A percentile compares a stretch with the other conserved stretches of the same genome.
phyloP scores from a whole-genome alignment of 768 basidiomycete species.

The Naganishia friedmannii region DNA sequence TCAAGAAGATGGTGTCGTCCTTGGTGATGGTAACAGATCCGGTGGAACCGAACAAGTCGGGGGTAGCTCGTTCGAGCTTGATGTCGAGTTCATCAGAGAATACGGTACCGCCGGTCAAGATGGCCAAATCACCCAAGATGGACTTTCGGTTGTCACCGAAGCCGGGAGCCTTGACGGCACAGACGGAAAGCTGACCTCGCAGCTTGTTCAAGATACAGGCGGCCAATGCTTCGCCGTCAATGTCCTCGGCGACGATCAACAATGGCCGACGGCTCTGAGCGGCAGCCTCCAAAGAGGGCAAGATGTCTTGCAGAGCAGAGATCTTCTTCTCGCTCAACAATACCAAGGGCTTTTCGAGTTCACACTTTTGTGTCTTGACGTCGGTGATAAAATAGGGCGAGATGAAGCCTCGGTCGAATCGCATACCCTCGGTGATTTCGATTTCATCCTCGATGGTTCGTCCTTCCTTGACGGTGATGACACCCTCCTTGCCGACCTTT shows the following conservation, averaged over 20 bases:
- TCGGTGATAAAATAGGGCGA: slow-evolving; percentile 98
- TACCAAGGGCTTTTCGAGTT: slow-evolving; percentile 93
- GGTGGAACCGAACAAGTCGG: slow-evolving; percentile 83
- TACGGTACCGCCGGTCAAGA: slow-evolving; percentile 95
- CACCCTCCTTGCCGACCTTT: slow-evolving; percentile 98
- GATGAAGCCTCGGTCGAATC: slow-evolving; percentile 98
- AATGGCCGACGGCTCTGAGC: slow-evolving; percentile 75
- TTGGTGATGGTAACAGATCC: slow-evolving; percentile 93
- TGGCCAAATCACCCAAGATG: slow-evolving; percentile 92
- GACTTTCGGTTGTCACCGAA: slow-evolving; percentile 99
- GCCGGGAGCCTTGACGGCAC: slow-evolving; percentile 89
- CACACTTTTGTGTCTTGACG: slow-evolving; percentile 91
- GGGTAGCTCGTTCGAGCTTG: slow-evolving; percentile 86
- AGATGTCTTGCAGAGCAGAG: slow-evolving; percentile 85
- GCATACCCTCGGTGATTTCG: slow-evolving; percentile 99
- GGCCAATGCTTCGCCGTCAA: slow-evolving; percentile 96
- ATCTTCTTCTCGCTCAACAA: slow-evolving; percentile 98
- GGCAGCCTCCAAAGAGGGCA: slow-evolving; percentile 70
- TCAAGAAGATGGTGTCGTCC: slow-evolving; percentile 94
- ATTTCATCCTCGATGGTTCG: slow-evolving; percentile 97
- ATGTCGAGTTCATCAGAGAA: slow-evolving; percentile 96
- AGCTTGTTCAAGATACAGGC: slow-evolving; percentile 99
- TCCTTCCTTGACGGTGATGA: slow-evolving; percentile 99
- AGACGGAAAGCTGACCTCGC: slow-evolving; percentile 91
- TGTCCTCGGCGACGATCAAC: slow-evolving; percentile 93